Percentiles rank a stretch among this genome's conserved stretches.
These are phyloP conservation scores for Neofusicoccum ribis DNA, from an alignment of 2,329 filamentous ascomycete genomes.

Conservation along the genomic window DNA sequence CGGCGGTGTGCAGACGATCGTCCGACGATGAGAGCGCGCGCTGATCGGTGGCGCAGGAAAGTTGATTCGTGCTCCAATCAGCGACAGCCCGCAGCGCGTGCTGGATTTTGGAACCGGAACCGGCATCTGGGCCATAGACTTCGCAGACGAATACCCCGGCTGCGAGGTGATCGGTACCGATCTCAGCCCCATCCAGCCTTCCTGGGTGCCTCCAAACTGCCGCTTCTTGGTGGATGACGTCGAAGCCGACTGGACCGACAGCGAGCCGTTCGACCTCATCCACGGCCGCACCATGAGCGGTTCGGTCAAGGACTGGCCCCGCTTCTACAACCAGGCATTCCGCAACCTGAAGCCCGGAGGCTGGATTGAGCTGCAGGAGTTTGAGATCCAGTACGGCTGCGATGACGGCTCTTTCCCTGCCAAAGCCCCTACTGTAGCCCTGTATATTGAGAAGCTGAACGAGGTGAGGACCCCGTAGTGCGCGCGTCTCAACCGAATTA, in stretches of 20 bases:
- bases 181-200: conserved; percentile 38
- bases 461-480: background rate
- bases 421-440: conserved; percentile 25
- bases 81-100: conserved; percentile 19
- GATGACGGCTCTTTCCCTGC: conserved; percentile 21
- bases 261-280: conserved; percentile 57
- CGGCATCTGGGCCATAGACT: conserved; percentile 28
- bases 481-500: background rate
- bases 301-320: conserved; percentile 55
- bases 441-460: conserved; percentile 23
- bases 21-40: background rate
- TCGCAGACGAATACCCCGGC: conserved; percentile 20
- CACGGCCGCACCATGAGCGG: conserved; percentile 54
- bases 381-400: conserved; percentile 10
- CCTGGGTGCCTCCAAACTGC: conserved; percentile 40
- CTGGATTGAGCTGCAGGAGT: conserved; percentile 48
- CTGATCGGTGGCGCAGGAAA: background rate
- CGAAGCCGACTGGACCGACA: conserved; percentile 29
- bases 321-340: conserved; percentile 46
- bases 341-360: conserved; percentile 47
- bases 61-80: background rate
- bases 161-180: conserved; percentile 41
- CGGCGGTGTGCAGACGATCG: conserved; percentile 26
- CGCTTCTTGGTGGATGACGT: conserved; percentile 42
- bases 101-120: conserved; percentile 37